A percentile compares a stretch with the other conserved stretches of the same genome.
These are phyloP conservation scores for Fonsecaea erecta DNA, from an alignment of 2,329 filamentous ascomycete genomes.

Conservation along the genomic window DNA sequence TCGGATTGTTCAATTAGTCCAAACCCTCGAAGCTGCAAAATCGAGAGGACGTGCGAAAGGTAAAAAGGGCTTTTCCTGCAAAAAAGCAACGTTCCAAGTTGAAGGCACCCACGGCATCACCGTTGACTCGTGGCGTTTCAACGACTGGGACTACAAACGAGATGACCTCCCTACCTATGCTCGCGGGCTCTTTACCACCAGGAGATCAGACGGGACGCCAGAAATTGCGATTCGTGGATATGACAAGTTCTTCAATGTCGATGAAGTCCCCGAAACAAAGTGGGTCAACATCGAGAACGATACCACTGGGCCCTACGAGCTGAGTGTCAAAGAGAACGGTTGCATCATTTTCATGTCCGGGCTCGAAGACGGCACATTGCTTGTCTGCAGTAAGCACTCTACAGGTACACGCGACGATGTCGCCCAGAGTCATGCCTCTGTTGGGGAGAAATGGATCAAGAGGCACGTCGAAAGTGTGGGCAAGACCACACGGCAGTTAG, in stretches of 20 bases:
- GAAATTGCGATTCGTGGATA: slow-evolving; percentile 91
- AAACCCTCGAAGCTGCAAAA: slow-evolving; percentile 62
- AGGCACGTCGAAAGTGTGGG: slow-evolving; percentile 77
- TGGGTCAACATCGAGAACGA: slow-evolving; percentile 78
- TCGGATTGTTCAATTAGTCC: slow-evolving; percentile 69
- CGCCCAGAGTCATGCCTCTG: slow-evolving; percentile 78
- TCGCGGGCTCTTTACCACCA: slow-evolving; percentile 89
- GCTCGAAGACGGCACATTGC: slow-evolving; percentile 81
- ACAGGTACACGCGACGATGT: slow-evolving; percentile 77
- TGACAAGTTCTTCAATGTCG: slow-evolving; percentile 98
- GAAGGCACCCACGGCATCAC: slow-evolving; percentile 66
- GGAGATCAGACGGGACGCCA: slow-evolving; percentile 63
- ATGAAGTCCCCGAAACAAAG: slow-evolving; percentile 78
- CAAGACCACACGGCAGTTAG: slow-evolving; percentile 78
- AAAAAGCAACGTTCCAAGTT: slow-evolving; percentile 78
- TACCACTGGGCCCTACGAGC: slow-evolving; percentile 86
- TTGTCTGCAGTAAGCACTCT: slow-evolving; percentile 99
- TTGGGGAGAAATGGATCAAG: slow-evolving; percentile 81
- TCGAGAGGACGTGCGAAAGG: slow-evolving; percentile 53
- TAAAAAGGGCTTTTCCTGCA: slow-evolving; percentile 71
- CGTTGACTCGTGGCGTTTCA: slow-evolving; percentile 90
- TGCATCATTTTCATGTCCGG: slow-evolving; percentile 98
- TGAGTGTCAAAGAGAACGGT: slow-evolving; percentile 98
- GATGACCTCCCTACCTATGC: slow-evolving; percentile 85
- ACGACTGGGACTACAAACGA: slow-evolving; percentile 96